Evolutionary conservation across 139 green algal species (phyloP).

Genomic region (Chlorella sp.): DNA sequence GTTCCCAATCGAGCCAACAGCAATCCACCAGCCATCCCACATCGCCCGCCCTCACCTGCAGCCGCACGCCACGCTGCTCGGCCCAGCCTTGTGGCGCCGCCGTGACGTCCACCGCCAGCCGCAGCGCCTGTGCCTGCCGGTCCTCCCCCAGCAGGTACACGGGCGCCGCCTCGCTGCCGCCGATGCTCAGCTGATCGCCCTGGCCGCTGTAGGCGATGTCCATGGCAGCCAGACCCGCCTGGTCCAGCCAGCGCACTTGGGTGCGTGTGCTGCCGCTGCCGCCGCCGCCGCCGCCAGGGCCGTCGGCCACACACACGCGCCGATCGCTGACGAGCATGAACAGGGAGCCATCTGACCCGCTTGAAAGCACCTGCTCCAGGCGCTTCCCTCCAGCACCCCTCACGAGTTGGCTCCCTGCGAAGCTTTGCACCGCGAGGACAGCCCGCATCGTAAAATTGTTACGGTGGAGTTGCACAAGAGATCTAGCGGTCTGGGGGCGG

Average conservation of each 20-base stretch:
- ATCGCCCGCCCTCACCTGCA: slow-evolving; percentile 39
- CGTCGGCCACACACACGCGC: background rate
- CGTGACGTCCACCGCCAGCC: slow-evolving; percentile 22
- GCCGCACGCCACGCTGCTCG: background rate
- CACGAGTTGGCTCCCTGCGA: background rate
- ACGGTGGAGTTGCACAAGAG: no score
- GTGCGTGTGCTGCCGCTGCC: background rate
- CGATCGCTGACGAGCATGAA: slow-evolving; percentile 17
- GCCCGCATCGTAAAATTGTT: no score
- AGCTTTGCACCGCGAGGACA: background rate
- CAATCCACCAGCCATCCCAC: no score
- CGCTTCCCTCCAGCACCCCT: background rate
- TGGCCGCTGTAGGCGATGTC: background rate
- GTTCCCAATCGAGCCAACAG: no score
- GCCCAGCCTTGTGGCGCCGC: background rate
- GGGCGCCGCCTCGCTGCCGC: background rate
- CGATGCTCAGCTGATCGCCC: background rate
- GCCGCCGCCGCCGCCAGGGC: background rate
- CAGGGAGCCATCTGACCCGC: background rate
- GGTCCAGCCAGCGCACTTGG: background rate
- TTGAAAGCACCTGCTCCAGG: background rate
- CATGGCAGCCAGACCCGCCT: background rate
- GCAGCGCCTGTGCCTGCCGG: background rate
- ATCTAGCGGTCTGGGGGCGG: no score
- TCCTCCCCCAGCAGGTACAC: slow-evolving; percentile 29